phyloP scores from a whole-genome alignment of 2,329 filamentous ascomycete species.

The Penicillium sp. region DNA sequence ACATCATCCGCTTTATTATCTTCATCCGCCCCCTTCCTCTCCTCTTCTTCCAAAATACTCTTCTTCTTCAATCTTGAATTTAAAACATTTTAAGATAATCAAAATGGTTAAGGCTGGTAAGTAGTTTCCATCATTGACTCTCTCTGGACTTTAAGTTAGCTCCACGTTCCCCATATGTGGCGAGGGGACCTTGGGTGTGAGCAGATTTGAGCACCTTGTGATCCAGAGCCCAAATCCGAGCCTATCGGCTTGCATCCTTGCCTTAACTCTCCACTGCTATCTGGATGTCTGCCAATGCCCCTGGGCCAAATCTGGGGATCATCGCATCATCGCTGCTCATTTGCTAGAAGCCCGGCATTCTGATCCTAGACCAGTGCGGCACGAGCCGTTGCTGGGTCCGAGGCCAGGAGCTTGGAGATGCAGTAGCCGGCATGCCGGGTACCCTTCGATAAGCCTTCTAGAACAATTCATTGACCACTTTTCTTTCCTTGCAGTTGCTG shows the following conservation, averaged over 20 bases:
- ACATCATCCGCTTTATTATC: constrained; percentile 27
- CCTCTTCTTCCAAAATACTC: constrained; percentile 13
- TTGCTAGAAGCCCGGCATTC: constrained; percentile 1
- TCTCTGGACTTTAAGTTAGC: constrained; percentile 14
- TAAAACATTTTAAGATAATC: constrained; percentile 50
- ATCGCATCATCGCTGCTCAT: not conserved
- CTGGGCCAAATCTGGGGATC: not conserved
- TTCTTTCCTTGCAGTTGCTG: constrained; percentile 65
- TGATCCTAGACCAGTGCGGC: not conserved
- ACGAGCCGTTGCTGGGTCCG: not conserved
- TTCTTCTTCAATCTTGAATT: constrained; percentile 11
- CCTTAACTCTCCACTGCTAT: constrained; percentile 7
- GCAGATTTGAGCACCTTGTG: constrained; percentile 46
- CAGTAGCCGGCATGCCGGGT: not conserved
- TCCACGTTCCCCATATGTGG: constrained; percentile 24
- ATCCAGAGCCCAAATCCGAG: constrained; percentile 14
- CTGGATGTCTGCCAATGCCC: not conserved
- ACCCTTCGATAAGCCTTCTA: constrained; percentile 10
- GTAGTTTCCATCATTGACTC: constrained; percentile 40
- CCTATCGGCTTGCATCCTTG: constrained; percentile 29
- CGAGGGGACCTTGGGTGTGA: constrained; percentile 40
- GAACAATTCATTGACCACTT: constrained; percentile 11
- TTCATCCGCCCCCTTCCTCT: constrained; percentile 17
- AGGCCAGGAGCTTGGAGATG: not conserved
- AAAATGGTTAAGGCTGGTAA: constrained; percentile 99